A percentile compares a stretch with the other conserved stretches of the same genome.
phyloP scores from a whole-genome alignment of 257 asterid species.

The Solanum acaule region DNA sequence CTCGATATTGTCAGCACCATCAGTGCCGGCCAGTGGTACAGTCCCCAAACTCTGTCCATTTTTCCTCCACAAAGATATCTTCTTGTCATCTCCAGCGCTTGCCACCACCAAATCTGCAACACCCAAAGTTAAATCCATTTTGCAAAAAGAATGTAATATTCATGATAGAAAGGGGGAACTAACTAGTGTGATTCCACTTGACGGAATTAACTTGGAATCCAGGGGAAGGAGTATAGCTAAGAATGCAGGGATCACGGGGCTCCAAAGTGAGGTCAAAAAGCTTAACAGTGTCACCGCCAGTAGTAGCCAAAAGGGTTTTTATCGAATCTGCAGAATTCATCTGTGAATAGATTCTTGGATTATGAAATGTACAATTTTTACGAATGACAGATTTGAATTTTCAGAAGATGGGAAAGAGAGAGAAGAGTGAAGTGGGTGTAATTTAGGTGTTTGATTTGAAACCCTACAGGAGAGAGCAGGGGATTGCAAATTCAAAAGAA shows the following conservation, averaged over 20 bases:
- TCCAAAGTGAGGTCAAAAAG: conserved; percentile 82
- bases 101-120: conserved; percentile 85
- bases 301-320: conserved; percentile 55
- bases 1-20: conserved; percentile 65
- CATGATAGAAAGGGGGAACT: conserved; percentile 9
- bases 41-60: conserved; percentile 81
- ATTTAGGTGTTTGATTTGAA: neutral
- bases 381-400: neutral
- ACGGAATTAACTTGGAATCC: conserved; percentile 68
- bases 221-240: conserved; percentile 65
- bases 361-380: neutral
- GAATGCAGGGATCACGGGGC: conserved; percentile 77
- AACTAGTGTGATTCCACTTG: conserved; percentile 98
- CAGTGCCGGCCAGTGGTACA: conserved; percentile 49
- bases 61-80: conserved; percentile 71
- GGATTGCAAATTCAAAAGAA: conserved; percentile 8
- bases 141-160: neutral
- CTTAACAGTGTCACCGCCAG: conserved; percentile 92
- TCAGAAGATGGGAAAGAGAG: neutral
- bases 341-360: neutral
- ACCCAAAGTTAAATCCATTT: neutral
- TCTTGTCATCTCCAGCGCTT: conserved; percentile 85
- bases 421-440: neutral
- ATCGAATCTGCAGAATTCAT: conserved; percentile 62
- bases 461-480: neutral